Evolutionary conservation across 306 rosid species (phyloP).

Genomic region (Cucurbita pepo): DNA sequence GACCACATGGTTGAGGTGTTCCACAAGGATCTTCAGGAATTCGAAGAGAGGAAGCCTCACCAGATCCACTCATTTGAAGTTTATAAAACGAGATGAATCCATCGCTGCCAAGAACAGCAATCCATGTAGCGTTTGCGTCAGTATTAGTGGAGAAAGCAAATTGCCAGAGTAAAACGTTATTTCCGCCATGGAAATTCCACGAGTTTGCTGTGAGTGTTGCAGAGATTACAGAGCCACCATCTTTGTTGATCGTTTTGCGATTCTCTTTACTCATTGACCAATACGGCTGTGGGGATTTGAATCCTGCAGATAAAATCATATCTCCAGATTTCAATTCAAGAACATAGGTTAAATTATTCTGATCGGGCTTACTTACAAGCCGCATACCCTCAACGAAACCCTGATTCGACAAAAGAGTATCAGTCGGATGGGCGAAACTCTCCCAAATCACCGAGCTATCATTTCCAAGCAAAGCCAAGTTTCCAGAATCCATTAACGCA

Average conservation of each 20-base stretch:
- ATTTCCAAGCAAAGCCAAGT: slow-evolving; percentile 41
- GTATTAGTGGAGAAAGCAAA: slow-evolving; percentile 25
- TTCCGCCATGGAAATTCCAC: slow-evolving; percentile 64
- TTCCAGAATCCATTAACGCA: slow-evolving; percentile 53
- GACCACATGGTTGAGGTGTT: slow-evolving; percentile 60
- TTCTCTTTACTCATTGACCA: slow-evolving; percentile 60
- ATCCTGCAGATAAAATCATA: slow-evolving; percentile 49
- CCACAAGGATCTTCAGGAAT: slow-evolving; percentile 56
- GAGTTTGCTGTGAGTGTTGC: slow-evolving; percentile 46
- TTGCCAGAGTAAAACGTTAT: slow-evolving; percentile 42
- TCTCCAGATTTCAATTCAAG: slow-evolving; percentile 63
- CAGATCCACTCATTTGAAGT: slow-evolving; percentile 22
- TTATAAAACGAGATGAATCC: slow-evolving; percentile 54
- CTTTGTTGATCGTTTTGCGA: slow-evolving; percentile 33
- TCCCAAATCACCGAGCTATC: slow-evolving; percentile 45
- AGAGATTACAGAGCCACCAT: slow-evolving; percentile 26
- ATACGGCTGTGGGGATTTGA: slow-evolving; percentile 50
- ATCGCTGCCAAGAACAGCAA: slow-evolving; percentile 46
- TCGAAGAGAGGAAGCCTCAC: slow-evolving; percentile 13
- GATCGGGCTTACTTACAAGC: slow-evolving; percentile 35
- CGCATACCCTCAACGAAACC: slow-evolving; percentile 50
- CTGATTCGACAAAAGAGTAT: slow-evolving; percentile 59
- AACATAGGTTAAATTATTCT: slow-evolving; percentile 36
- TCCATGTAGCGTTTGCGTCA: slow-evolving; percentile 44
- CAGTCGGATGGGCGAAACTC: slow-evolving; percentile 72